phyloP scores from a whole-genome alignment of 352 stramenopile species.

The Pythium myriotylum region DNA sequence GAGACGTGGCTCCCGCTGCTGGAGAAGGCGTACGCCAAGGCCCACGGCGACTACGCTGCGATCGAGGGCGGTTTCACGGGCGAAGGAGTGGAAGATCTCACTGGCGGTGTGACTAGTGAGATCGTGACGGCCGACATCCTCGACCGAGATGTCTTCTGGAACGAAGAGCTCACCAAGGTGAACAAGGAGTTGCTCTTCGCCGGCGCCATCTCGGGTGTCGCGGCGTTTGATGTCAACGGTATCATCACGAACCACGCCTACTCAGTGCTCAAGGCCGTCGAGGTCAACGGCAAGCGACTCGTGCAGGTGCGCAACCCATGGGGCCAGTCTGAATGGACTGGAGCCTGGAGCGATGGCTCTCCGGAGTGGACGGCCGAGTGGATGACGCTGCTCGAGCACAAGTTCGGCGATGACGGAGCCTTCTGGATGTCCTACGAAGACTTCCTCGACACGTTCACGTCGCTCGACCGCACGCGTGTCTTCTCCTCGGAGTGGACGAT shows the following conservation, averaged over 20 bases:
- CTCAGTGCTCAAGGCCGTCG: constrained; percentile 46
- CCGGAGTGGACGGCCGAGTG: constrained; percentile 50
- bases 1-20: constrained; percentile 84
- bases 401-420: constrained; percentile 52
- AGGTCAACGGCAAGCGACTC: constrained; percentile 38
- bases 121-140: constrained; percentile 40
- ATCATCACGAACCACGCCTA: constrained; percentile 63
- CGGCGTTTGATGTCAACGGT: constrained; percentile 24
- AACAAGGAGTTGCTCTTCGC: constrained; percentile 49
- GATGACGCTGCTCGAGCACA: constrained; percentile 42
- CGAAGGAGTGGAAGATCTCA: constrained; percentile 48
- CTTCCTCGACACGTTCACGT: constrained; percentile 39
- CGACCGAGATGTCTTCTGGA: constrained; percentile 42
- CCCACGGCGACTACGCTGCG: constrained; percentile 67
- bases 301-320: constrained; percentile 56
- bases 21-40: constrained; percentile 89
- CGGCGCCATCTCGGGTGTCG: constrained; percentile 24
- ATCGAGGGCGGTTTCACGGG: constrained; percentile 63
- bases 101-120: constrained; percentile 43
- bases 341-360: constrained; percentile 47
- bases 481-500: constrained; percentile 40
- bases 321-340: constrained; percentile 56
- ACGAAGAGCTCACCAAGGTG: constrained; percentile 37
- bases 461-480: constrained; percentile 41
- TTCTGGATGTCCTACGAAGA: constrained; percentile 69